Base-by-base conservation (phyloP, 495 filamentous ascomycete species). In the Mycothermus thermophilus region DNA sequence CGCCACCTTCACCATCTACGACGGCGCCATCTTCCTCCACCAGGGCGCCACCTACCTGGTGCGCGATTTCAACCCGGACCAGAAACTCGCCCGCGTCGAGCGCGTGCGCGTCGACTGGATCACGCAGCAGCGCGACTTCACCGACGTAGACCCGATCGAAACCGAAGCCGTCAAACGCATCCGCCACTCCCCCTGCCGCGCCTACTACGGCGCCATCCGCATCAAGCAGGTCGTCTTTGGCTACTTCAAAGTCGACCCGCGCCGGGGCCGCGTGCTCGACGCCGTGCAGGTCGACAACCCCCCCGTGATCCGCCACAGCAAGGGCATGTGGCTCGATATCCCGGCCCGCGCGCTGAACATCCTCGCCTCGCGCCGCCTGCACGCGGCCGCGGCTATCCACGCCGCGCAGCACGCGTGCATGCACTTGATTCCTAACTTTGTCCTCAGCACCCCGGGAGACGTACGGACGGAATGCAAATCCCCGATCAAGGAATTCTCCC, bases 321-420 rank as follows among this genome's bases (percentile, higher is more conserved):
- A 93, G 51, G 90, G 87, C 30, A 86, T 93, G 80, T 97, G 90
- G 90, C 74, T 97, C 15, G 88, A 96, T 48, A 75, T 97, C 4
- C 88, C 90, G 2, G 71, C 73, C 30, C 51, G 41, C 4, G 86
- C 85, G 0, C 74, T 97, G 10, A 72, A 83, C 6, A 84, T 94
- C 19, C 71, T 97, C 4, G 63, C 74, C 20, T 67, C 68, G 1
- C 67, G 74, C 8, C 62, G 71, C 2, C 69, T 96, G 12, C 85
- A 94, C 55, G 64, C 88, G 16, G 90, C 86, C 0, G 90, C 74
- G 1, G 85, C 83, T 0, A 95, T 97, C 42, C 90, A 96, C 52
- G 86, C 86, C 0, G 90, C 90, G 12, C 82, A 95, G 55, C 90
- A 97, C 44, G 86, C 85, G 2, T 62, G 96, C 34, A 66, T 95